Evolutionary conservation across 768 basidiomycete genomes (phyloP), one percentile per base, ranked within the genome.

Genomic region (Tricholoma sp.): DNA sequence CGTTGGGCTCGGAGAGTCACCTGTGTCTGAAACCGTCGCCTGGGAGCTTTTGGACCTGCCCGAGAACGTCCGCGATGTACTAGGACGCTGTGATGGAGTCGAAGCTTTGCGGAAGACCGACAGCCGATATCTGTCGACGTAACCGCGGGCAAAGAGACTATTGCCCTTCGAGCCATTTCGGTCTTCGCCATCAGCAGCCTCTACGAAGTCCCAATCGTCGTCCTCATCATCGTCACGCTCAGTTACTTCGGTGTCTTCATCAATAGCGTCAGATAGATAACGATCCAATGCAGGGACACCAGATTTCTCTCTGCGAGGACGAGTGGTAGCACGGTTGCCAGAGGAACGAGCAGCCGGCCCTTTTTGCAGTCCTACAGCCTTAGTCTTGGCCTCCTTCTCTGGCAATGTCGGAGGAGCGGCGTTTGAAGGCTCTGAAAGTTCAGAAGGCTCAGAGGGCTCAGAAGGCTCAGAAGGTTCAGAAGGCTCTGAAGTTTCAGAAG

Each of bases 141-240:
- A 89, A 5, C 93, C 93, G n/a, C 92, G 84, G 42, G 93, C 88
- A 66, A 94, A 94, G 37, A 94, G 78, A 65, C 87, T 94, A 17
- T 84, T 82, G 6, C 85, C 91, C 65, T 86, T 85, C 24, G 86
- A 74, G 15, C 91, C 91, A 59, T 94, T 93, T 58, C 85, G 79
- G 56, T 92, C 91, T 66, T 91, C 91, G n/a, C 83, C 85, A 60
- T 88, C 87, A 5, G 74, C 89, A 37, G 81, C 82, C 63, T 93
- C 90, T 58, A 96, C 80, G 59, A 94, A 82, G 79, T 94, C 93
- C 93, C 94, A 96, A 55, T 94, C 93, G 41, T 92, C 89, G 51
- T 93, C 91, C 53, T 86, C 84, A 17, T 85, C 83, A 18, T 81
- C 79, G 18, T 78, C 74, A n/a, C 75, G 72, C 64, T 75, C 77